These are phyloP conservation scores for Conringia planisiliqua DNA, from an alignment of 345 rosid genomes.

Conservation along the genomic window DNA sequence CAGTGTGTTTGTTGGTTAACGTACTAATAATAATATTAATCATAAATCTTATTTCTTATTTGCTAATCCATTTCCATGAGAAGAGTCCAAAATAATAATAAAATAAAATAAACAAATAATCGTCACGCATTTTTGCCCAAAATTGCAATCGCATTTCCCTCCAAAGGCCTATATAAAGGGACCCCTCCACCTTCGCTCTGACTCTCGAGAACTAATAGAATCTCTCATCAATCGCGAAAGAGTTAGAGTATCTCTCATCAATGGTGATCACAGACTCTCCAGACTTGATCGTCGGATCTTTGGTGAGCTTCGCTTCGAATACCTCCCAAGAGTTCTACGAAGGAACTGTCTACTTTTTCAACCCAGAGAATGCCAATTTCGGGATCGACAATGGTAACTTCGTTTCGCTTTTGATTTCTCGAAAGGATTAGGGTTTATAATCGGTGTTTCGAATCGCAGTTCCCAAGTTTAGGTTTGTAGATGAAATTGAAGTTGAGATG, in stretches of 20 bases:
- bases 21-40: no score
- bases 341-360: background rate
- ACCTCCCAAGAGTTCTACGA: background rate
- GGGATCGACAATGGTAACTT: background rate
- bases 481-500: background rate
- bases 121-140: no score
- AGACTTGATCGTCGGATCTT: slow-evolving; percentile 7
- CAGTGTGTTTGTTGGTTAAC: no score
- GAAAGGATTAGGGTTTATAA: background rate
- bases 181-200: background rate
- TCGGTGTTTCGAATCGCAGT: background rate
- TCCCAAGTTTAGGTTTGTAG: background rate
- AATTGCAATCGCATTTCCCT: slow-evolving; percentile 7
- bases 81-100: no score
- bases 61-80: no score
- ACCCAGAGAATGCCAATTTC: background rate
- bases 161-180: background rate
- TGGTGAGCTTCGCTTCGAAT: background rate
- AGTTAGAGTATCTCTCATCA: background rate
- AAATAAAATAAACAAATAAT: no score
- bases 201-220: background rate
- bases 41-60: no score
- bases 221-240: background rate
- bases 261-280: background rate
- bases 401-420: background rate